Evolutionary conservation across 1,284 basidiomycete genomes (phyloP), one percentile per base, ranked within the genome.

Genomic region (Moesziomyces globuligerus): DNA sequence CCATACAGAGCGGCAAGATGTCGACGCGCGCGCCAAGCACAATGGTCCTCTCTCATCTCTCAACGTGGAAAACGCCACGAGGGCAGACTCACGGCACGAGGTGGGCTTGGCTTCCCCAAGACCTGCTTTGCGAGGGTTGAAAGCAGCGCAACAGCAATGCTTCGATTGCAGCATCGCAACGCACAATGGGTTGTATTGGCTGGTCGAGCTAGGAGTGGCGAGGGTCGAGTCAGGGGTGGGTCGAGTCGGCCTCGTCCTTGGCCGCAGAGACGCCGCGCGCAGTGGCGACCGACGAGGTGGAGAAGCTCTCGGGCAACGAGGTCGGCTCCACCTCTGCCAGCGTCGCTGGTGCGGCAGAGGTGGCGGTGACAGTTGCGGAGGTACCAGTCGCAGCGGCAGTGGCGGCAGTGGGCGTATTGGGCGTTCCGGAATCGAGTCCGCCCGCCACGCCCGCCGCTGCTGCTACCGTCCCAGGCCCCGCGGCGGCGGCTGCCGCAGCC

Each of bases 301-400:
- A 66, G 15, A 66, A 3, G 41, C 62, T 66, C 7, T 66, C 62
- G 13, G 48, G 21, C 62, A 59, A n/a, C n/a, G n/a, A n/a, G n/a
- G n/a, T n/a, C n/a, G n/a, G n/a, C n/a, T n/a, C n/a, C n/a, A n/a
- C n/a, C n/a, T n/a, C n/a, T n/a, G 29, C 39, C 17, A n/a, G n/a
- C 4, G 23, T 18, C 6, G 40, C 26, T 5, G 42, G 4, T 23
- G 25, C n/a, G 9, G n/a, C 4, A 2, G 18, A 3, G 15, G 43
- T 10, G 11, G 20, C 21, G 17, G 41, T 21, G 18, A 39, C 46
- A 5, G 58, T 25, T 9, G 41, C n/a, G n/a, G 23, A 18, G 3
- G 43, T 20, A 8, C 28, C 39, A 11, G 32, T 32, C 3, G 32
- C 21, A 10, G 34, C 39, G 1, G 41, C 20, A 1, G 54, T 42